Conservation (phyloP, 768 basidiomycete species). For the Mycena maculata region DNA sequence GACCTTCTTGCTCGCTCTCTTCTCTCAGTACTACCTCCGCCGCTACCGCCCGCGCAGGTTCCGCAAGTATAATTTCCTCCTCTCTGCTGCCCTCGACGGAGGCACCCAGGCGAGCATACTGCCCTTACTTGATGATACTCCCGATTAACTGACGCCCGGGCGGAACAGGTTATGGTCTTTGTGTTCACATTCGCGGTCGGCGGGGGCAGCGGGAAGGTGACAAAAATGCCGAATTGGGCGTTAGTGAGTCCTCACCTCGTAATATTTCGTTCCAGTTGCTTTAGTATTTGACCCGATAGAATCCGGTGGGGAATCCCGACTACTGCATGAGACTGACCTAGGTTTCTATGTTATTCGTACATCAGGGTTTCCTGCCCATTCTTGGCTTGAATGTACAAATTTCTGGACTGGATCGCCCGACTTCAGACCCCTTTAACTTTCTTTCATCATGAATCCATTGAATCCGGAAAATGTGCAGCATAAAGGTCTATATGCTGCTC, state of each 20-base stretch:
- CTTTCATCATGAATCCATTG: too few relatives aligned
- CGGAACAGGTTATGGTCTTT: conserved; percentile 66
- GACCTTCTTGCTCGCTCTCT: conserved; percentile 55
- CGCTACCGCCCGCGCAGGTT: conserved; percentile 61
- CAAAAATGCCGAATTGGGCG: conserved; percentile 52
- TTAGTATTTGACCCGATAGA: not conserved
- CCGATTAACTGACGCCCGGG: conserved; percentile 57
- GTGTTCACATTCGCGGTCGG: conserved; percentile 63
- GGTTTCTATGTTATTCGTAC: too few relatives aligned
- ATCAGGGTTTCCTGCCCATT: too few relatives aligned
- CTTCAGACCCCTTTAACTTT: too few relatives aligned
- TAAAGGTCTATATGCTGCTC: conserved; percentile 15
- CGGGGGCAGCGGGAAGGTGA: conserved; percentile 55
- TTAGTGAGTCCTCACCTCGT: conserved; percentile 41
- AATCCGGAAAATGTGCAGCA: conserved; percentile 22
- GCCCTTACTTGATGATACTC: conserved; percentile 27
- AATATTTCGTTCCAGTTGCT: not conserved
- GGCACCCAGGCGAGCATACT: conserved; percentile 54
- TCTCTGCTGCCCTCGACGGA: conserved; percentile 52
- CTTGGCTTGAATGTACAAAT: too few relatives aligned
- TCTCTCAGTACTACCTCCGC: conserved; percentile 61
- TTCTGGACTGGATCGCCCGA: too few relatives aligned
- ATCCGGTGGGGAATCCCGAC: too few relatives aligned
- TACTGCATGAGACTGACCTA: too few relatives aligned
- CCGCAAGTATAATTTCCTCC: conserved; percentile 54